A percentile compares a stretch with the other conserved stretches of the same genome.
Conservation (phyloP, 2,329 filamentous ascomycete species). For the Paecilomyces sp. region DNA sequence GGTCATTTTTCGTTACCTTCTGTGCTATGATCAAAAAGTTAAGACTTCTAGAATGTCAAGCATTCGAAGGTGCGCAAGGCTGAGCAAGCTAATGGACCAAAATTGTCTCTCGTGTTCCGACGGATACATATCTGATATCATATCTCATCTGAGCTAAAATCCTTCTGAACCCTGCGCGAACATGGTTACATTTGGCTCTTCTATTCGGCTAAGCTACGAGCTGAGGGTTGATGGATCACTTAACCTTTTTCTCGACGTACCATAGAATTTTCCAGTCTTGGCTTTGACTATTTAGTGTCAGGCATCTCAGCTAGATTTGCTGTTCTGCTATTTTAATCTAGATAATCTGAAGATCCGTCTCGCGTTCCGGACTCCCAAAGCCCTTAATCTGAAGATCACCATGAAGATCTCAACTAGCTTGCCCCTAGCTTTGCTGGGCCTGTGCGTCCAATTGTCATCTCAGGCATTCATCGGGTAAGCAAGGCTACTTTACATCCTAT, state of each 20-base stretch:
- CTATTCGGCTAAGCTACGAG: not conserved
- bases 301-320: not conserved
- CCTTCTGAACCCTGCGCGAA: not conserved
- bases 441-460: not conserved
- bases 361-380: not conserved
- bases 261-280: not conserved
- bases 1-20: too few species aligned
- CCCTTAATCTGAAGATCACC: not conserved
- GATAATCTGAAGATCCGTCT: not conserved
- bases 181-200: not conserved
- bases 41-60: too few species aligned
- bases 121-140: not conserved
- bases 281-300: not conserved
- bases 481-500: not conserved
- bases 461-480: not conserved
- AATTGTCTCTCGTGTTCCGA: not conserved
- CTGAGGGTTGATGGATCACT: not conserved
- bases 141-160: not conserved
- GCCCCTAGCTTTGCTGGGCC: not conserved
- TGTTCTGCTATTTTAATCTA: not conserved
- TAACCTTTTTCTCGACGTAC: not conserved
- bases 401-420: slow-evolving; percentile 1
- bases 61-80: too few species aligned
- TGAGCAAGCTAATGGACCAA: not conserved
- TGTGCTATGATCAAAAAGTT: too few species aligned